Base-by-base conservation (phyloP, 257 asterid species). In the Solanum appendiculatum region DNA sequence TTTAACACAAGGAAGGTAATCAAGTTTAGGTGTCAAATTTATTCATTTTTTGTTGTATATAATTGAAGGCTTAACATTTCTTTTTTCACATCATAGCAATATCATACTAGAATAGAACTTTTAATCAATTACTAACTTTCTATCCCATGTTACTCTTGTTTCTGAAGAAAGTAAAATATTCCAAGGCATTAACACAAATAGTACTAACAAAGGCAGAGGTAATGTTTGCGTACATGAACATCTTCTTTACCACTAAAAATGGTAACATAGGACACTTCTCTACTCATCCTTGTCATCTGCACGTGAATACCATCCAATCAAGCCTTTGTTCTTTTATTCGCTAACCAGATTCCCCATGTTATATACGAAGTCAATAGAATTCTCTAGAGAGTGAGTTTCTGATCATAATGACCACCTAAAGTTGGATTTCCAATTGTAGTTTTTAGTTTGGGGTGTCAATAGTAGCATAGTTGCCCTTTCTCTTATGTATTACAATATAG, bases 21-120 rank as follows among this genome's bases (percentile, higher is more conserved):
- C 33, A 37, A 5, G 20, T 69, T 80, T 83, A 86, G 51, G 60
- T 40, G 85, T 72, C 63, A 82, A 73, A 88, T 81, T 88, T 87
- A 82, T 91, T 86, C 83, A 89, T 86, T 88, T 90, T 90, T 91
- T 64, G 82, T 31, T 88, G 91, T 91, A 85, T 58, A 77, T 77
- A 58, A 37, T 25, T 56, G 48, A 18, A 25, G 23, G 31, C 8
- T 16, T 44, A 7, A 40, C 54, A 48, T 23, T 7, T 27, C 5
- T 15, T 44, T 46, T 29, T 29, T 14, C 63, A 10, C 46, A 29
- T 46, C 63, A 78, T 25, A 42, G 58, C 58, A 14, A 7, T 39
- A 75, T 75, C 84, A 74, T 74, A 75, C 83, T n/a, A 31, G 23
- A 40, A 21, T 44, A 25, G 16, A 44, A 44, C 64, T 78, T 78